phyloP scores from a whole-genome alignment of 306 rosid species.

The Citrullus amarus region DNA sequence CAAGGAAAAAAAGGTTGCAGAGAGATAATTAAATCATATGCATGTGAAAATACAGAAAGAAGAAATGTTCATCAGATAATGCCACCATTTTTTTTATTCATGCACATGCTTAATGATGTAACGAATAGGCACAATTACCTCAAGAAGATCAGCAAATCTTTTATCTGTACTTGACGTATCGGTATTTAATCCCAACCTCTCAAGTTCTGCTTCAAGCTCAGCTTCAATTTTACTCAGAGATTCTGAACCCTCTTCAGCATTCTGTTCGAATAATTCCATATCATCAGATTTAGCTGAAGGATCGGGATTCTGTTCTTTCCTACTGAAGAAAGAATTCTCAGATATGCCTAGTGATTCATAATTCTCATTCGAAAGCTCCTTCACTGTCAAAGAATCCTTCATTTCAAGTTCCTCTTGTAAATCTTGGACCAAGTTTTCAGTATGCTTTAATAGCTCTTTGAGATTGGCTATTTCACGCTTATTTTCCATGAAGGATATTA shows the following conservation, averaged over 20 bases:
- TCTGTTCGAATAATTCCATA: conserved; percentile 26
- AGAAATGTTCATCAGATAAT: neutral
- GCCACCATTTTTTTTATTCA: neutral
- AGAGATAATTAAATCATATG: neutral
- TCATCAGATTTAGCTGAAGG: conserved; percentile 16
- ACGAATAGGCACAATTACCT: conserved; percentile 33
- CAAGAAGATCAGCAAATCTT: conserved; percentile 41
- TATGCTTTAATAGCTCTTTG: conserved; percentile 48
- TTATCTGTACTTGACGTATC: conserved; percentile 33
- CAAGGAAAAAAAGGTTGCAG: neutral
- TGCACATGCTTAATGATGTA: neutral
- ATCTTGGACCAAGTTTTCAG: conserved; percentile 74
- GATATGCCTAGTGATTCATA: conserved; percentile 36
- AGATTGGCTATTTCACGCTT: conserved; percentile 47
- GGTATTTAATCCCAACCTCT: conserved; percentile 66
- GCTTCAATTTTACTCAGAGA: conserved; percentile 84
- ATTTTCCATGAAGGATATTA: conserved; percentile 33
- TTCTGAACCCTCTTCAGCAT: conserved; percentile 46
- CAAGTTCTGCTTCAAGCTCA: conserved; percentile 97
- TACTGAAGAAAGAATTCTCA: conserved; percentile 25
- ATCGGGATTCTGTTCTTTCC: conserved; percentile 33
- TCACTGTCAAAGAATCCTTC: conserved; percentile 70
- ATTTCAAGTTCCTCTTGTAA: conserved; percentile 86
- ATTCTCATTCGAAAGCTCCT: conserved; percentile 56
- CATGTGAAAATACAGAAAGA: neutral